Evolutionary conservation across 495 filamentous ascomycete genomes (phyloP), one percentile per base, ranked within the genome.

Genomic region (Talaromyces liani): DNA sequence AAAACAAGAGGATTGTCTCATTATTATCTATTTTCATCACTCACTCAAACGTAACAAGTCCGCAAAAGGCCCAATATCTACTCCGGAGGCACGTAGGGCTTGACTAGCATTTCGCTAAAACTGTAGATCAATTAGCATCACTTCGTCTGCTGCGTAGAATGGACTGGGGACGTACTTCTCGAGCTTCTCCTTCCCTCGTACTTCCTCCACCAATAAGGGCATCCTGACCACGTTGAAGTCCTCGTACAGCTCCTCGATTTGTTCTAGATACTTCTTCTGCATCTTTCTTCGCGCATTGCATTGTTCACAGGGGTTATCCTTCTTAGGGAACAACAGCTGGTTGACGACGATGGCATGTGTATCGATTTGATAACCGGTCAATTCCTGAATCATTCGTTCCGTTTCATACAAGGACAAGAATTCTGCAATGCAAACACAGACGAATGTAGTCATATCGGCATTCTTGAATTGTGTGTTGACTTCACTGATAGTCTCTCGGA

Each of bases 161-260:
- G 6, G 12, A 9, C 2, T 20, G 41, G 8, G 41, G 47, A 80
- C 82, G 77, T 69, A 87, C 85, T 81, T 91, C 75, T 93, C 92
- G 66, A 98, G 75, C 72, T 87, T 91, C 74, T 97, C 93, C 82
- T 93, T 96, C 14, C 94, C 94, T 65, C 95, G 80, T 6, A 99
- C 91, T 73, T 99, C 94, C 74, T 98, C 93, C 3, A 94, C 90
- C 69, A 99, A 76, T 66, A 98, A 76, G 22, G 94, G 94, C 91
- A 97, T 97, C 79, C 91, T 92, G 54, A 99, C 93, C 34, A 99
- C 93, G 73, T 99, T 97, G 75, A 99, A 99, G 72, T 99, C 94
- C 66, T 97, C 93, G 69, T 99, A 99, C 58, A 99, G 76, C 80
- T 99, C 95, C 77, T 96, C 92, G 65, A 98, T 98, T 80, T 99